phyloP scores from a whole-genome alignment of 2,329 filamentous ascomycete species.

The Scedosporium minutisporum region DNA sequence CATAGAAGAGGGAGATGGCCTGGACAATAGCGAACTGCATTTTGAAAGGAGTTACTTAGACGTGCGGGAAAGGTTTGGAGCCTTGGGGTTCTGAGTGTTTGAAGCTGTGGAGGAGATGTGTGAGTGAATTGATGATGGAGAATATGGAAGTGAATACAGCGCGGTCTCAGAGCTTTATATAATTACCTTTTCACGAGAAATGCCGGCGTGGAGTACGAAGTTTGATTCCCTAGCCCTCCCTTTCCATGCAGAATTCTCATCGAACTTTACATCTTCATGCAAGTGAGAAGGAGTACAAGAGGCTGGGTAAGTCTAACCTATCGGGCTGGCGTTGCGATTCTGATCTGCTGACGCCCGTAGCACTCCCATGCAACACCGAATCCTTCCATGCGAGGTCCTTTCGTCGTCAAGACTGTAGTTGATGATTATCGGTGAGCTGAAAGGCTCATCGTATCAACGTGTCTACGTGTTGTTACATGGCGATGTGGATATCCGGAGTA shows the following conservation, averaged over 20 bases:
- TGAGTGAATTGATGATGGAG: not conserved
- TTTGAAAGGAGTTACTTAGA: constrained; percentile 1
- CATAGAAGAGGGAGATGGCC: constrained; percentile 10
- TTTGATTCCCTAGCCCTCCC: not conserved
- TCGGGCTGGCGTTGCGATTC: not conserved
- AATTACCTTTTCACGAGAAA: not conserved
- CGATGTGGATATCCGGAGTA: not conserved
- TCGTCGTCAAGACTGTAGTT: not conserved
- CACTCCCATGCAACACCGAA: not conserved
- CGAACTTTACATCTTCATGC: not conserved
- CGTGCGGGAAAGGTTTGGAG: not conserved
- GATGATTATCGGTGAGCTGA: not conserved
- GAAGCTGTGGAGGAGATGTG: not conserved
- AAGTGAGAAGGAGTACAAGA: not conserved
- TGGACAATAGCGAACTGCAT: constrained; percentile 11
- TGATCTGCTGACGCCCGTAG: not conserved
- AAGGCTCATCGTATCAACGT: not conserved
- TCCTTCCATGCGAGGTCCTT: not conserved
- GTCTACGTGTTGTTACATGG: not conserved
- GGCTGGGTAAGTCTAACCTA: not conserved
- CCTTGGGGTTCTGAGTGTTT: not conserved
- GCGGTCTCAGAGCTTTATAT: not conserved
- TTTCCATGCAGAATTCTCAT: not conserved
- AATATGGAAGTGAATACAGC: not conserved
- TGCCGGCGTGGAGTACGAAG: not conserved